phyloP scores from a whole-genome alignment of 306 rosid genomes.

The Fagus crenata region DNA sequence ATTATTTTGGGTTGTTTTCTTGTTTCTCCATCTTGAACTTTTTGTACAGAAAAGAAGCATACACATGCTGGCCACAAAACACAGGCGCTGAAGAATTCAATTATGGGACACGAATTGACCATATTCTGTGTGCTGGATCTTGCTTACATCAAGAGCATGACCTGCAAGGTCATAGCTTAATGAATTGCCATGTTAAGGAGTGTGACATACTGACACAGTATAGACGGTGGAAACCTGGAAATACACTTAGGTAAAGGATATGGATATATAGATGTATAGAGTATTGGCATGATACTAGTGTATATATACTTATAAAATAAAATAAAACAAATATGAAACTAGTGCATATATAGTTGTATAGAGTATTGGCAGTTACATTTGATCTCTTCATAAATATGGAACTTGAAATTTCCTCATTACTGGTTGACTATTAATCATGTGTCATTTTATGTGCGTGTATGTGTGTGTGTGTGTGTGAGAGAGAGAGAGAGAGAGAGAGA shows the following conservation, averaged over 20 bases:
- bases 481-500: too few species aligned
- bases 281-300: not conserved
- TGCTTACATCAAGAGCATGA: conserved; percentile 68
- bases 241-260: conserved; percentile 55
- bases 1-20: conserved; percentile 15
- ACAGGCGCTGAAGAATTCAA: conserved; percentile 91
- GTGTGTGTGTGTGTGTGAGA: too few species aligned
- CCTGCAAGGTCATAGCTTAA: conserved; percentile 62
- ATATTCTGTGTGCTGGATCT: conserved; percentile 74
- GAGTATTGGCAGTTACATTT: not conserved
- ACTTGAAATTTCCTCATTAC: too few species aligned
- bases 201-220: conserved; percentile 80
- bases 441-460: too few species aligned
- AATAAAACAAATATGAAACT: not conserved
- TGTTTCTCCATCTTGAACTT: conserved; percentile 12
- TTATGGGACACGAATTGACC: conserved; percentile 91
- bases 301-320: not conserved
- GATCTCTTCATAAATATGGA: too few species aligned
- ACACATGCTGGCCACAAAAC: conserved; percentile 91
- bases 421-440: too few species aligned
- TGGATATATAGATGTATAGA: not conserved
- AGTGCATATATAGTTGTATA: not conserved
- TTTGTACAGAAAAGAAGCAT: conserved; percentile 68
- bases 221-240: conserved; percentile 88
- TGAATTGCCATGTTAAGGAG: conserved; percentile 75